phyloP scores from a whole-genome alignment of 129 eudicot species.

The sunflower (Helianthus annuus) region HanXRQr2.0-SUNRISE NC_035433.2:140660813-140661312 shows the following conservation, averaged over 20 bases:
- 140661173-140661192: slow-evolving; percentile 22
- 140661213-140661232: not conserved
- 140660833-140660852: not conserved
- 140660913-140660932: slow-evolving; percentile 4
- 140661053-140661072: slow-evolving; percentile 30
- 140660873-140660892: slow-evolving; percentile 57
- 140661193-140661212: not conserved
- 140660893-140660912: slow-evolving; percentile 45
- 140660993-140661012: slow-evolving; percentile 64
- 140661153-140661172: slow-evolving; percentile 19
- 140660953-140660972: slow-evolving; percentile 47
- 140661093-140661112: slow-evolving; percentile 15
- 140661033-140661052: slow-evolving; percentile 37
- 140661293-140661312: not conserved
- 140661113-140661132: slow-evolving; percentile 20
- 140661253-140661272: too few relatives aligned
- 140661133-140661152: slow-evolving; percentile 31
- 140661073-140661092: not conserved
- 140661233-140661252: not conserved
- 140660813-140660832: not conserved
- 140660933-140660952: slow-evolving; percentile 27
- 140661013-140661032: slow-evolving; percentile 22
- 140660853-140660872: not conserved
- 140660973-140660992: slow-evolving; percentile 45
- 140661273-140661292: too few relatives aligned